phyloP scores from a whole-genome alignment of 306 rosid genomes.

The Quercus wislizeni region DNA sequence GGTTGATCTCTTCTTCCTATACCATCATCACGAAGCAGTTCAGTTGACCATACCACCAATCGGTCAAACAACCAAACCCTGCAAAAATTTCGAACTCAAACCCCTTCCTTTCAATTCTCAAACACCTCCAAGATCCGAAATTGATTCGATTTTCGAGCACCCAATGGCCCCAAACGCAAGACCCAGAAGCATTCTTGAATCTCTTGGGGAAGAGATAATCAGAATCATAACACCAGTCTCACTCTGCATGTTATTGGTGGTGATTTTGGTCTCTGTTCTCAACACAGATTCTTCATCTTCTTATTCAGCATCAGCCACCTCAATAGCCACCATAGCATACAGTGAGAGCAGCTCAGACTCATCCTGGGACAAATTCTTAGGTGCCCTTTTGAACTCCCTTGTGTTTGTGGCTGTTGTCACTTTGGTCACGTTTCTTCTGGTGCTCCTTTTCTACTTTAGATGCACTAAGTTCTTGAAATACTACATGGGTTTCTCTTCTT shows the following conservation, averaged over 20 bases:
- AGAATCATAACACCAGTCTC: slow-evolving; percentile 85
- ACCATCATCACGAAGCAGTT: not conserved
- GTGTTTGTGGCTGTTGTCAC: slow-evolving; percentile 71
- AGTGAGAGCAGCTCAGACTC: slow-evolving; percentile 64
- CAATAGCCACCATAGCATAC: slow-evolving; percentile 79
- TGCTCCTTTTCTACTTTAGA: slow-evolving; percentile 80
- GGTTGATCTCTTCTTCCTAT: not conserved
- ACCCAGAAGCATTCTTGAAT: slow-evolving; percentile 49
- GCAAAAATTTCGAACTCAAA: not conserved
- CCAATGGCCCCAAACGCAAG: slow-evolving; percentile 63
- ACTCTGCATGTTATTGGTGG: slow-evolving; percentile 86
- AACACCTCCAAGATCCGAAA: slow-evolving; percentile 12
- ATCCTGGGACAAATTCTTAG: slow-evolving; percentile 78
- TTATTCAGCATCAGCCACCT: slow-evolving; percentile 31
- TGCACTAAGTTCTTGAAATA: slow-evolving; percentile 68
- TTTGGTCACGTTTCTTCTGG: slow-evolving; percentile 63
- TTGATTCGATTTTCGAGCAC: slow-evolving; percentile 14
- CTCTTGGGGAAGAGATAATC: slow-evolving; percentile 78
- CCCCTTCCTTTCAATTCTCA: no score
- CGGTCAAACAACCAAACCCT: not conserved
- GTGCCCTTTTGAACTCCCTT: slow-evolving; percentile 78
- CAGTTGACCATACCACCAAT: not conserved
- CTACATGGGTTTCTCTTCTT: slow-evolving; percentile 86
- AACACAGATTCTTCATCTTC: slow-evolving; percentile 42
- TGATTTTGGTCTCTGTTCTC: slow-evolving; percentile 66